Evolutionary conservation across 106 monocot species (phyloP), one percentile per base, ranked within the genome.

Genomic region (Narthecium ossifragum): DNA sequence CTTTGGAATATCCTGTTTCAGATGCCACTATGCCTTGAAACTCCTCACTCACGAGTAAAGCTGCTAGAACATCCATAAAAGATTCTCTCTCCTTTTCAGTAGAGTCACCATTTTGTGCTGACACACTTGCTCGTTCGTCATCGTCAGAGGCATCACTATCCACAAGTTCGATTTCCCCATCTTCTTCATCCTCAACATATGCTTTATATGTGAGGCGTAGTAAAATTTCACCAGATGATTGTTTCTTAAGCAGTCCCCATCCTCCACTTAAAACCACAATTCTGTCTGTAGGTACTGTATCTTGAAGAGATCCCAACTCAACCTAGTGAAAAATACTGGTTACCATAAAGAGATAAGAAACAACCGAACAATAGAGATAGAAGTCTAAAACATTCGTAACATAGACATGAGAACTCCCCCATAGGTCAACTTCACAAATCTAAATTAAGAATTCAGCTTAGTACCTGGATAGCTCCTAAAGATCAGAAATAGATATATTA

Each of bases 1-100:
- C 50, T 53, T 70, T 78, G 1, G 61, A 25, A 51, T 34, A 66
- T 62, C 74, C 75, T 13, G 70, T 61, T 68, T 96, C 94, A 54
- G 94, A 90, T 50, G 92, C 61, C 63, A 96, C 83, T 27, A 96
- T 96, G 47, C 94, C 94, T 74, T 78, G 90, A 69, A 96, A 96
- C 73, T 96, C 90, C 65, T 96, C 94, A 63, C 94, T 96, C 4
- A 96, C 74, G 68, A 96, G 86, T 75, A 90, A 76, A 28, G 85
- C 89, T 39, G 81, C 81, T 48, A 90, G 38, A 30, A 79, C 62
- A 66, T 90, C 77, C 83, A 94, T 86, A 66, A 94, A 90, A 26
- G 94, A 77, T 46, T 90, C 94, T 60, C 73, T 78, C 48, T 83
- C 86, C 63, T 51, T 82, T 64, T 37, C 66, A 55, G 10, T 18